Evolutionary conservation across 2,329 filamentous ascomycete species (phyloP), one percentile per base, ranked within the genome.

Genomic region (Metarhizium sp.): DNA sequence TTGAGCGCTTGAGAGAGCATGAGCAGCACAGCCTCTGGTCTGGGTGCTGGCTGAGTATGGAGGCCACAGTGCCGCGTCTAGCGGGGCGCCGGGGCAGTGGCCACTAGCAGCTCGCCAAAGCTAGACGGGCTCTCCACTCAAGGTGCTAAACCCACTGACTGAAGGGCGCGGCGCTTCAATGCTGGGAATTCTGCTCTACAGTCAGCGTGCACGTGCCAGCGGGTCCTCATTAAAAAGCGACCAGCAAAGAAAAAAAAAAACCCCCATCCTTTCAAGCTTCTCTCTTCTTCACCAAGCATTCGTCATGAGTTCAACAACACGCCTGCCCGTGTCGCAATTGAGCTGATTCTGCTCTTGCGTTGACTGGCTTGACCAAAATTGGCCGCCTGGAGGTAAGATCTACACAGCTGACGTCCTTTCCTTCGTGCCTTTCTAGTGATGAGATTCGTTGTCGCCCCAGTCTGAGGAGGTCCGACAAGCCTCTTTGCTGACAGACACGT

Each of bases 401-500:
- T 2, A 13, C 29, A 4, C 30, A 2, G 45, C 30, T 8, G 7
- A 16, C n/a, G 3, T 48, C 6, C 13, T 30, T 13, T 34, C 18
- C 25, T 20, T 14, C 45, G 11, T 18, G 20, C 42, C 42, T 36
- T 38, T 52, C 32, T 48, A 38, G 68, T 75, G 73, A 76, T 72
- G 73, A 76, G 63, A 69, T 69, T 68, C 65, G 73, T 73, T 76
- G 73, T 76, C 73, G 73, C 73, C 73, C 73, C 73, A 76, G 73
- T 67, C 73, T 75, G 68, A 76, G 66, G 69, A 74, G 73, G 73
- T 72, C 51, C 69, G 71, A 74, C 71, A 73, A 73, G 70, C 72
- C 70, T 75, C 68, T 61, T 63, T 76, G 73, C 70, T 75, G 73
- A 76, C 66, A 71, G 73, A 77, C 78, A 73, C 63, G 77, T 80